Evolutionary conservation across 1,284 basidiomycete genomes (phyloP).

Genomic region (Cerioporus squamosus): DNA sequence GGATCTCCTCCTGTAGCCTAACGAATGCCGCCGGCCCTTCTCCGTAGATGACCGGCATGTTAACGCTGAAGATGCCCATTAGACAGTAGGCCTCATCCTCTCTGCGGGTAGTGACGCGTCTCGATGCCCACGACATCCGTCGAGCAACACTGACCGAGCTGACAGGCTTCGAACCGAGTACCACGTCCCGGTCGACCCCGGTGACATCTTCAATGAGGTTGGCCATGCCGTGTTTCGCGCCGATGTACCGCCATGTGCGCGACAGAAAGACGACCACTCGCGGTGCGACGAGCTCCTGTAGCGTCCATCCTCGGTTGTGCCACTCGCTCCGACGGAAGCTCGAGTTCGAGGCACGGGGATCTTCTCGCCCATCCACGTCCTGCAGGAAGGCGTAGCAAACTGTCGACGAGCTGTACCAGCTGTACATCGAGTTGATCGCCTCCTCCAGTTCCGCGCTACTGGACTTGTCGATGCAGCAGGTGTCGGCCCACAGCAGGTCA

Average conservation of each 20-base stretch:
- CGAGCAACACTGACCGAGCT: not conserved
- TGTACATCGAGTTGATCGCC: conserved; percentile 8
- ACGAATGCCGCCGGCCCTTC: too few species aligned
- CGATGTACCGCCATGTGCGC: not conserved
- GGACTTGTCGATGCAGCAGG: conserved; percentile 7
- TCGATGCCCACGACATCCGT: conserved; percentile 2
- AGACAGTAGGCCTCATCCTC: conserved; percentile 5
- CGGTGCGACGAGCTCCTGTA: conserved; percentile 3
- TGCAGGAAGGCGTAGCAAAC: conserved; percentile 2
- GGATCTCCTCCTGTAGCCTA: too few species aligned
- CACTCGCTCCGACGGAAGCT: not conserved
- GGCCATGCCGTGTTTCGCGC: not conserved
- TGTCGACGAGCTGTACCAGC: not conserved
- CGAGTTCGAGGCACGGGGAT: not conserved
- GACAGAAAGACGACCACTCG: not conserved
- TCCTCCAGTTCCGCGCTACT: conserved; percentile 3
- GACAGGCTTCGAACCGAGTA: conserved; percentile 8
- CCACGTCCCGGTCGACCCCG: not conserved
- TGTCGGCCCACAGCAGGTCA: not conserved
- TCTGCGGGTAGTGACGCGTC: not conserved
- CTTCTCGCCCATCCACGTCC: not conserved
- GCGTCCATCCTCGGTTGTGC: conserved; percentile 2
- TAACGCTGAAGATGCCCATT: conserved; percentile 1
- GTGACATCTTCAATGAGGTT: not conserved
- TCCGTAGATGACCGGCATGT: too few species aligned